Percentiles rank a stretch among this genome's conserved stretches.
Evolutionary conservation across 2,329 filamentous ascomycete species (phyloP).

Genomic region (Albifimbria verrucaria): DNA sequence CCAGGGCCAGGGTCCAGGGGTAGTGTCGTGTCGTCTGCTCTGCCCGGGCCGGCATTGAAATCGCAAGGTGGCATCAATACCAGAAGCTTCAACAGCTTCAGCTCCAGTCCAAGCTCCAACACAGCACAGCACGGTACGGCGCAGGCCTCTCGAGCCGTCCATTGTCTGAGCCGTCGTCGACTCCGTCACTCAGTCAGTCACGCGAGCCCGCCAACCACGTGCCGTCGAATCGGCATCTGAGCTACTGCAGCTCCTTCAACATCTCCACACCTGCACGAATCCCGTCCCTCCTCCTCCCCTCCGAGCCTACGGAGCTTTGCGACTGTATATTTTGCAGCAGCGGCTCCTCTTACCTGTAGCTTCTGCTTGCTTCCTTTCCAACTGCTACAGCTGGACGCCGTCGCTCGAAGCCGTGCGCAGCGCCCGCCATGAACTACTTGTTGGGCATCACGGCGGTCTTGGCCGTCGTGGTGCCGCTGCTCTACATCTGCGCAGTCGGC

Average conservation of each 20-base stretch:
- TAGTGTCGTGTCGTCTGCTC: too few species aligned
- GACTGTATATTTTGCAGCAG: too few species aligned
- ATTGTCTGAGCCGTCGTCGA: too few species aligned
- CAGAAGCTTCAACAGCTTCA: background rate
- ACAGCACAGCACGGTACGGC: too few species aligned
- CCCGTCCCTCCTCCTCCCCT: background rate
- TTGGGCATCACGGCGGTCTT: slow-evolving; percentile 20
- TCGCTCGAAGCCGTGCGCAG: background rate
- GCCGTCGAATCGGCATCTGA: background rate
- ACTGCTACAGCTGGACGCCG: background rate
- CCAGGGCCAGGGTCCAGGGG: too few species aligned
- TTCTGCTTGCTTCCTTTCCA: too few species aligned
- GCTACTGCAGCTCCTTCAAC: background rate
- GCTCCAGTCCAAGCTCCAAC: slow-evolving; percentile 4
- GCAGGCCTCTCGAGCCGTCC: too few species aligned
- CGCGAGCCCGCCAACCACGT: background rate
- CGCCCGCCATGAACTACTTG: slow-evolving; percentile 16
- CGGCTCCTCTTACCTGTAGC: too few species aligned
- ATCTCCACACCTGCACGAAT: background rate
- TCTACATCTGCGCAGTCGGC: slow-evolving; percentile 51
- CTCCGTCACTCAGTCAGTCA: background rate
- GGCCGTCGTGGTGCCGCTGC: slow-evolving; percentile 39
- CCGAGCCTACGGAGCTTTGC: background rate
- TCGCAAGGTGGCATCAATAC: slow-evolving; percentile 14
- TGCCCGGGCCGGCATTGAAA: slow-evolving; percentile 1